A percentile compares a stretch with the other conserved stretches of the same genome.
phyloP scores from a whole-genome alignment of 352 stramenopile genomes.

The Phytophthora colocasiae region DNA sequence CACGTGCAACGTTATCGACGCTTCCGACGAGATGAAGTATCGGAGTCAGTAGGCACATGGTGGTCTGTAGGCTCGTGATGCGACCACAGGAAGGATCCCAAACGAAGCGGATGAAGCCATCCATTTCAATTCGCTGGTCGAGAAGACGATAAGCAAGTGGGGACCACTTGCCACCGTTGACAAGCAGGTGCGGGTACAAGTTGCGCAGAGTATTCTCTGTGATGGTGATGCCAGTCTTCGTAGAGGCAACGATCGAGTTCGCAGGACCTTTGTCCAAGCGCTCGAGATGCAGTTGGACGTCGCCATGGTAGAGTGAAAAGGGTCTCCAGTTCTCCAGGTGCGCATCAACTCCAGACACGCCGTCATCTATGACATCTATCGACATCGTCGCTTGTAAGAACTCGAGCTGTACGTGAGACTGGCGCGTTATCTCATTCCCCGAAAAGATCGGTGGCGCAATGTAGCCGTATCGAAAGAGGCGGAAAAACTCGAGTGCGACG shows the following conservation, averaged over 20 bases:
- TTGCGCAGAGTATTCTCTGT: constrained; percentile 20
- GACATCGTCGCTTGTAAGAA: constrained; percentile 25
- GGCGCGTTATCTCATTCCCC: not conserved
- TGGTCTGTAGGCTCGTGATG: not conserved
- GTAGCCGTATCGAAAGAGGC: constrained; percentile 32
- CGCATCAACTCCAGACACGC: constrained; percentile 7
- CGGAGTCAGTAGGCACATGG: constrained; percentile 1
- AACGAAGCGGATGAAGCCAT: not conserved
- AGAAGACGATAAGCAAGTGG: not conserved
- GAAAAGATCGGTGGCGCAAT: not conserved
- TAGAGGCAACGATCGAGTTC: constrained; percentile 3
- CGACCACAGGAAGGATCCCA: constrained; percentile 10
- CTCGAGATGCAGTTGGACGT: constrained; percentile 26
- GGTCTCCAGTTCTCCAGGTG: constrained; percentile 25
- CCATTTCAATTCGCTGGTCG: constrained; percentile 1
- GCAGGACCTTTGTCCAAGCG: constrained; percentile 8
- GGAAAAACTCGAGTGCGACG: not conserved
- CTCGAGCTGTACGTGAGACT: constrained; percentile 6
- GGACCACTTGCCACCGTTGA: not conserved
- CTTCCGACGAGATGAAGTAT: constrained; percentile 7
- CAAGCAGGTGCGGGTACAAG: constrained; percentile 24
- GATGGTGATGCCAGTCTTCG: constrained; percentile 14
- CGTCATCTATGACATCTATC: constrained; percentile 9
- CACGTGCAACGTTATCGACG: constrained; percentile 6
- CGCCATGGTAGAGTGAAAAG: constrained; percentile 16